These are phyloP conservation scores for Chaetomium sp. DNA, from an alignment of 2,329 filamentous ascomycete species.

Conservation along the genomic window DNA sequence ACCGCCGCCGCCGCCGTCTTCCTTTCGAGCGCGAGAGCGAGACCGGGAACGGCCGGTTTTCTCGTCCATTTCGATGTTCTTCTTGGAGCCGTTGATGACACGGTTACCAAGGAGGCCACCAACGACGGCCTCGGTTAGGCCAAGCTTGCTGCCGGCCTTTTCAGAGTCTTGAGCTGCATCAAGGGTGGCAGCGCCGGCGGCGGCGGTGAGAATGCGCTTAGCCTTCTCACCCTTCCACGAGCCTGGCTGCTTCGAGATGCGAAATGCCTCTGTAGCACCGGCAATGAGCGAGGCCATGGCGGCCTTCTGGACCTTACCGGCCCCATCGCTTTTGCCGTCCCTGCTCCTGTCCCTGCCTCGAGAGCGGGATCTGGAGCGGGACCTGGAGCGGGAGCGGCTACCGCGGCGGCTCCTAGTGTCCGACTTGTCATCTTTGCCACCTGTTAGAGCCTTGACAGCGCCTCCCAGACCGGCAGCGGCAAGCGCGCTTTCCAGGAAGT, in stretches of 20 bases:
- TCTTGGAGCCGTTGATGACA: constrained; percentile 76
- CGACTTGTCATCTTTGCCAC: constrained; percentile 46
- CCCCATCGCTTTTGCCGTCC: constrained; percentile 45
- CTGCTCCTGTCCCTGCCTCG: constrained; percentile 44
- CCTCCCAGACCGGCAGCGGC: constrained; percentile 63
- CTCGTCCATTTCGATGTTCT: constrained; percentile 64
- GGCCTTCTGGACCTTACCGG: constrained; percentile 75
- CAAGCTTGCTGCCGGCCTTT: constrained; percentile 78
- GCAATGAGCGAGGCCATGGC: constrained; percentile 89
- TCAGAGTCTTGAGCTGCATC: constrained; percentile 73
- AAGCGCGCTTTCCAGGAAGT: constrained; percentile 64
- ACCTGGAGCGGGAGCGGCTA: constrained; percentile 48
- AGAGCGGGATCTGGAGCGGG: constrained; percentile 44
- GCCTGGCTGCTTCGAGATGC: constrained; percentile 83
- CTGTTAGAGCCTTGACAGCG: constrained; percentile 62
- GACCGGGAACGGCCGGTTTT: constrained; percentile 67
- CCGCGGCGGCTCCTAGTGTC: constrained; percentile 54
- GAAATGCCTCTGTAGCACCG: constrained; percentile 89
- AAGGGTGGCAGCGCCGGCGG: constrained; percentile 80
- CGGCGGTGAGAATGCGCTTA: constrained; percentile 87
- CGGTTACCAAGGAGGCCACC: constrained; percentile 86
- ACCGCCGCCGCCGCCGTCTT: constrained; percentile 43
- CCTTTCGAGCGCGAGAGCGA: constrained; percentile 61
- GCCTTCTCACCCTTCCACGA: constrained; percentile 90
- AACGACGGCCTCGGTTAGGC: constrained; percentile 82